phyloP scores from a whole-genome alignment of 1,139 yeast species.

The Yamadazyma songkhlaensis region DNA sequence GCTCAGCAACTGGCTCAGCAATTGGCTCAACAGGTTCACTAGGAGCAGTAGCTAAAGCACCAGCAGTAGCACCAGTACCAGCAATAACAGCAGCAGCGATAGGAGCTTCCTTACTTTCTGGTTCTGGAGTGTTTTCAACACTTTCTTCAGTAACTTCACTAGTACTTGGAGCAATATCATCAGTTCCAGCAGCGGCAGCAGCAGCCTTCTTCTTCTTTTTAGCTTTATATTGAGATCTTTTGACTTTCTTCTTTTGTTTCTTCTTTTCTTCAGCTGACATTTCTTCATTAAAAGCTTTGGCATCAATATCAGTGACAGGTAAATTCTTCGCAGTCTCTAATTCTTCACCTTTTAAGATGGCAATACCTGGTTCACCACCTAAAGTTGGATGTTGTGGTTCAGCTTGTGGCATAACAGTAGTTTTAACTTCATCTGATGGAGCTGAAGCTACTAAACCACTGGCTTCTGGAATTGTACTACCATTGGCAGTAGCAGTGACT shows the following conservation, averaged over 20 bases:
- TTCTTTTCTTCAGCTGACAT: constrained; percentile 40
- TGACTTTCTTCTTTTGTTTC: constrained; percentile 48
- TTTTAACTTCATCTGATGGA: constrained; percentile 23
- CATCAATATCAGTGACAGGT: constrained; percentile 34
- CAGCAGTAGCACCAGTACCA: constrained; percentile 6
- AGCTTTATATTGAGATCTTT: constrained; percentile 45
- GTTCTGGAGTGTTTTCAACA: constrained; percentile 20
- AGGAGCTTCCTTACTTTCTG: constrained; percentile 8
- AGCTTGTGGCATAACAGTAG: constrained; percentile 56
- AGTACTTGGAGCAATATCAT: constrained; percentile 9
- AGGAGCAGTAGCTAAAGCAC: constrained; percentile 1
- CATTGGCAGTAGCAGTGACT: constrained; percentile 23
- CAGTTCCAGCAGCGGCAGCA: constrained; percentile 24
- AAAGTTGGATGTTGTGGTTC: constrained; percentile 47
- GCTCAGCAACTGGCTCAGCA: constrained; percentile 2
- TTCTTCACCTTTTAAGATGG: constrained; percentile 38
- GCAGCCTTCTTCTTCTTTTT: constrained; percentile 46
- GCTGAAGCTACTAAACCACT: constrained; percentile 33
- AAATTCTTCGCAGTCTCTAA: constrained; percentile 35
- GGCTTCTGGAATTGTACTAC: constrained; percentile 57
- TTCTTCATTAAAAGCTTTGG: constrained; percentile 46
- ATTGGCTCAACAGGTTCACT: constrained; percentile 9
- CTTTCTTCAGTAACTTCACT: constrained; percentile 13
- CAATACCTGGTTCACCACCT: constrained; percentile 66
- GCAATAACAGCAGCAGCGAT: constrained; percentile 1